These are phyloP conservation scores for Colletotrichum camelliae DNA, from an alignment of 2,329 filamentous ascomycete species.

Conservation along the genomic window DNA sequence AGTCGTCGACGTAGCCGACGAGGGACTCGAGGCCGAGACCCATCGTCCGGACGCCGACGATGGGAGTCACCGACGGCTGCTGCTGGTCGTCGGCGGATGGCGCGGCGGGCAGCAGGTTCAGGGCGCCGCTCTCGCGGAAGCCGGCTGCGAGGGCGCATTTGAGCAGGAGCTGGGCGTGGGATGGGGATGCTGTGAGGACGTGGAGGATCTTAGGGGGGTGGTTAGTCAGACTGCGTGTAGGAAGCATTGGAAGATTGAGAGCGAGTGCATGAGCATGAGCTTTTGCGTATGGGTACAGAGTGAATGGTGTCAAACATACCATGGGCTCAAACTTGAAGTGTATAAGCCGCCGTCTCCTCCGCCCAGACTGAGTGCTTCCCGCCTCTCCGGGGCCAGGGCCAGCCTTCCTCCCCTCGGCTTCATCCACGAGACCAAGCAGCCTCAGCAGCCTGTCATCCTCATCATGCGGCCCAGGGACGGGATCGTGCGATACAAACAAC, in stretches of 20 bases:
- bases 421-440: conserved; percentile 43
- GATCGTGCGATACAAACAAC: conserved; percentile 88
- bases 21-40: conserved; percentile 84
- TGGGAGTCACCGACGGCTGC: conserved; percentile 54
- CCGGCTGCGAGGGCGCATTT: conserved; percentile 80
- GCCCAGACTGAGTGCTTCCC: conserved; percentile 21
- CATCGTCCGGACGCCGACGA: conserved; percentile 86
- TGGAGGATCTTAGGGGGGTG: conserved; percentile 75
- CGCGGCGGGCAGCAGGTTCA: conserved; percentile 59
- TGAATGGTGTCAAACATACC: conserved; percentile 59
- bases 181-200: conserved; percentile 76
- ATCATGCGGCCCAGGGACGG: conserved; percentile 47
- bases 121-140: conserved; percentile 88
- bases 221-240: background rate
- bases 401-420: conserved; percentile 18
- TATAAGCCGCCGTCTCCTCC: conserved; percentile 56
- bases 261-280: background rate
- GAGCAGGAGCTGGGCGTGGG: conserved; percentile 77
- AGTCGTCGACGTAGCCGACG: conserved; percentile 61
- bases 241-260: background rate
- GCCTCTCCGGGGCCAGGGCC: background rate
- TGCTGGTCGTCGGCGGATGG: conserved; percentile 35
- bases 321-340: conserved; percentile 96
- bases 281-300: no score
- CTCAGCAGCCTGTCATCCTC: conserved; percentile 20